A percentile compares a stretch with the other conserved stretches of the same genome.
Conservation (phyloP, 2,329 filamentous ascomycete species). For the Aspergillus chevalieri region DNA sequence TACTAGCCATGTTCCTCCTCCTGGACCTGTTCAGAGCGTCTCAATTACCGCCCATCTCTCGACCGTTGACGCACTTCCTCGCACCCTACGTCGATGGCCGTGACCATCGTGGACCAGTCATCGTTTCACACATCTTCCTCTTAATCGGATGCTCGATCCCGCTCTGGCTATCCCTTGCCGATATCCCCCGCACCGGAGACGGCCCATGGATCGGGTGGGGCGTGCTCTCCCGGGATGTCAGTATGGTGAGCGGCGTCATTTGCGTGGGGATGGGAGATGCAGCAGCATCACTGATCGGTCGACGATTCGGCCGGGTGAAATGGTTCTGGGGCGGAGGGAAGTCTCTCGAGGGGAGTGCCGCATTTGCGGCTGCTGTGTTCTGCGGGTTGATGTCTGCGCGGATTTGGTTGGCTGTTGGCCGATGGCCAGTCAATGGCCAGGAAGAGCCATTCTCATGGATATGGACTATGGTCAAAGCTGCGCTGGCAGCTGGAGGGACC, state of each 20-base stretch:
- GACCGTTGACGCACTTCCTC: slow-evolving; percentile 77
- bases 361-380: slow-evolving; percentile 76
- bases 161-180: slow-evolving; percentile 79
- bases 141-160: slow-evolving; percentile 93
- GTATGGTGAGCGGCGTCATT: slow-evolving; percentile 86
- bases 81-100: slow-evolving; percentile 91
- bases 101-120: slow-evolving; percentile 86
- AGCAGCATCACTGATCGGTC: slow-evolving; percentile 81
- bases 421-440: slow-evolving; percentile 49
- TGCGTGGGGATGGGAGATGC: slow-evolving; percentile 95
- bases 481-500: slow-evolving; percentile 67
- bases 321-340: slow-evolving; percentile 98
- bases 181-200: slow-evolving; percentile 53
- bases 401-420: slow-evolving; percentile 68
- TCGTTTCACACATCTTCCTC: slow-evolving; percentile 93
- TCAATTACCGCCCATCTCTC: slow-evolving; percentile 82
- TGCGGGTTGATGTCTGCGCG: slow-evolving; percentile 64
- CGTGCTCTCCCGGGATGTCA: slow-evolving; percentile 64
- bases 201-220: slow-evolving; percentile 68
- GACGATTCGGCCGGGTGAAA: slow-evolving; percentile 77
- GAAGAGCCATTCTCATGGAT: slow-evolving; percentile 19
- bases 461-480: slow-evolving; percentile 51
- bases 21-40: slow-evolving; percentile 85
- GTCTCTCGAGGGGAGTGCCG: slow-evolving; percentile 77
- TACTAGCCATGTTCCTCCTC: slow-evolving; percentile 77